Conservation (phyloP, 2,329 filamentous ascomycete genomes). For the Aspergillus ibericus region DNA sequence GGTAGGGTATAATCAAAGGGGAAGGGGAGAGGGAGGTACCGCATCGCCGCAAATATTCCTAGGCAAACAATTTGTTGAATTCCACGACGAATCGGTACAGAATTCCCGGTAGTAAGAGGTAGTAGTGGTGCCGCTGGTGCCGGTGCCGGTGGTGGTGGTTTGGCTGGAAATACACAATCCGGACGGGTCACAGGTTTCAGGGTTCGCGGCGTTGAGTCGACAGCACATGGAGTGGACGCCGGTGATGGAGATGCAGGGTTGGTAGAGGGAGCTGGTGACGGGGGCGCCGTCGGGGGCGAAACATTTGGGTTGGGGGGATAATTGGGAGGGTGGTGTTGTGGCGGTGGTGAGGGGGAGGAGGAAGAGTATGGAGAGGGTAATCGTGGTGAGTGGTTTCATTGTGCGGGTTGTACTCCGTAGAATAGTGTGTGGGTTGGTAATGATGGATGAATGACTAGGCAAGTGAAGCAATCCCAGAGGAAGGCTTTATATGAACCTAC, state of each 20-base stretch:
- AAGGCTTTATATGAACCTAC: no score
- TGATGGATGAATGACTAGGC: no score
- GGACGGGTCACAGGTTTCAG: background rate
- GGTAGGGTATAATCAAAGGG: no score
- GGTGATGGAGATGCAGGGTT: background rate
- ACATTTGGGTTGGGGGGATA: background rate
- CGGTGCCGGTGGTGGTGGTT: no score
- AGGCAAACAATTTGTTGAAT: background rate
- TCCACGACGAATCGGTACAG: background rate
- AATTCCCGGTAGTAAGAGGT: background rate
- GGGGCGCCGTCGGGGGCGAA: background rate
- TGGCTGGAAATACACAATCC: background rate
- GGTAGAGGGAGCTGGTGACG: background rate
- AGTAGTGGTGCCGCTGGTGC: no score
- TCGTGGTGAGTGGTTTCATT: no score
- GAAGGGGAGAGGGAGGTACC: background rate
- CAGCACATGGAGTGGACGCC: background rate
- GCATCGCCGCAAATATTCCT: background rate
- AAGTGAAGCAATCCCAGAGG: no score
- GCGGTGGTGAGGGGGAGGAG: no score
- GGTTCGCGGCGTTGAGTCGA: background rate
- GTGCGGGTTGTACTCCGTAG: no score
- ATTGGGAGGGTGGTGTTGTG: no score
- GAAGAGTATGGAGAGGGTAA: no score
- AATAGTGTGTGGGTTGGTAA: no score